phyloP scores from a whole-genome alignment of 1,284 basidiomycete species.

The Fomitopsis schrenkii region DNA sequence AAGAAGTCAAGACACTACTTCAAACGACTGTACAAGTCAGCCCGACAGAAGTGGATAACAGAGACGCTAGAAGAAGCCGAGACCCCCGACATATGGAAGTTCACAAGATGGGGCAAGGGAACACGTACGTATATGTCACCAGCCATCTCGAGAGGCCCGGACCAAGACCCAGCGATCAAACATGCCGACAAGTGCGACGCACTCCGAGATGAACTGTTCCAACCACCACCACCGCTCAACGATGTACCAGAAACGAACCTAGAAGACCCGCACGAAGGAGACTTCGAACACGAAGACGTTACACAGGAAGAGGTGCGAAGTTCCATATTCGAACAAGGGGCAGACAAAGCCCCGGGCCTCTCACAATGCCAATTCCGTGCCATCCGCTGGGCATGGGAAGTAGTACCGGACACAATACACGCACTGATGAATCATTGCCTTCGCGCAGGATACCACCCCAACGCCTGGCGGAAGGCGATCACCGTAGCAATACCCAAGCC shows the following conservation, averaged over 20 bases:
- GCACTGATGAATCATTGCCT: constrained; percentile 1
- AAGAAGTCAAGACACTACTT: constrained; percentile 1
- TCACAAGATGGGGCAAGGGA: constrained; percentile 1
- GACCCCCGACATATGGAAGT: neutral
- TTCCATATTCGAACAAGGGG: constrained; percentile 10
- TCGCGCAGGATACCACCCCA: neutral
- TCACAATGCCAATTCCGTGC: constrained; percentile 11
- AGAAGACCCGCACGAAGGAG: neutral
- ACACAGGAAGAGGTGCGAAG: constrained; percentile 9
- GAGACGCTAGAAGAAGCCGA: neutral
- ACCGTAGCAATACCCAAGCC: neutral
- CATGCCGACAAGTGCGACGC: constrained; percentile 7
- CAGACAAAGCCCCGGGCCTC: constrained; percentile 17
- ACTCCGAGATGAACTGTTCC: constrained; percentile 10
- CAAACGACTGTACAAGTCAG: constrained; percentile 2
- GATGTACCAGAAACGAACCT: constrained; percentile 1
- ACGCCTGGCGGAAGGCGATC: neutral
- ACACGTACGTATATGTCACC: neutral
- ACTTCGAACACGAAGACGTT: constrained; percentile 2
- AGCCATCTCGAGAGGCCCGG: neutral
- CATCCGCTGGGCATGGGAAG: constrained; percentile 17
- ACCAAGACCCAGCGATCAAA: neutral
- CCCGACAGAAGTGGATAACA: neutral
- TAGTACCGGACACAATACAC: constrained; percentile 1
- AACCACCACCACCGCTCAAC: constrained; percentile 11